Evolutionary conservation across 192 early-diverging fungal genomes (phyloP).

Genomic region (Coemansia sp.): DNA sequence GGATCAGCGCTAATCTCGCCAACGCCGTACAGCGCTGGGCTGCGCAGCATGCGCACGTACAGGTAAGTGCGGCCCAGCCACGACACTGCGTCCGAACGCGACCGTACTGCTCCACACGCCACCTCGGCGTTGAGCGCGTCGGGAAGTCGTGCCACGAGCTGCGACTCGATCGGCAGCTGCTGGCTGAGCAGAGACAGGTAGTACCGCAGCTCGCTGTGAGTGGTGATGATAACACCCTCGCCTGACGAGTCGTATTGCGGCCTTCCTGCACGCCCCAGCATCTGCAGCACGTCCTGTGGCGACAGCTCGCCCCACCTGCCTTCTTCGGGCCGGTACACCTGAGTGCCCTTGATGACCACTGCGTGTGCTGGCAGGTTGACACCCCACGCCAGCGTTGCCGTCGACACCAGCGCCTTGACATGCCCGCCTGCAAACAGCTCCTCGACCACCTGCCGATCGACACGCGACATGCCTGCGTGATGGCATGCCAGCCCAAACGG

Average conservation of each 20-base stretch:
- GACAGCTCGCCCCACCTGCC: slow-evolving; percentile 93
- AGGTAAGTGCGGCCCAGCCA: slow-evolving; percentile 97
- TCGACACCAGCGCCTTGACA: slow-evolving; percentile 90
- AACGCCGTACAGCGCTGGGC: slow-evolving; percentile 84
- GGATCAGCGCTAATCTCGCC: slow-evolving; percentile 64
- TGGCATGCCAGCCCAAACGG: slow-evolving; percentile 96
- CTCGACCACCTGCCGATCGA: slow-evolving; percentile 90
- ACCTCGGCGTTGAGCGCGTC: slow-evolving; percentile 97
- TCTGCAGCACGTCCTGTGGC: slow-evolving; percentile 97
- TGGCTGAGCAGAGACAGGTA: slow-evolving; percentile 92
- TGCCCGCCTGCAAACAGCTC: slow-evolving; percentile 90
- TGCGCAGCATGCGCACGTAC: slow-evolving; percentile 93
- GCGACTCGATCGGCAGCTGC: slow-evolving; percentile 96
- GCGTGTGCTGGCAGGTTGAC: slow-evolving; percentile 98
- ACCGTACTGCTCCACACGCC: slow-evolving; percentile 85
- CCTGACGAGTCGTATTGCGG: slow-evolving; percentile 95
- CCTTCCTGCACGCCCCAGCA: slow-evolving; percentile 96
- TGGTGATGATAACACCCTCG: slow-evolving; percentile 96
- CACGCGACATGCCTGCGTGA: slow-evolving; percentile 92
- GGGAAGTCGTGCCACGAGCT: slow-evolving; percentile 80
- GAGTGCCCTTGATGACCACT: slow-evolving; percentile 98
- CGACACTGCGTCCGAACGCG: slow-evolving; percentile 89
- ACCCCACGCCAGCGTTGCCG: slow-evolving; percentile 98
- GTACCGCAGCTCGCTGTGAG: slow-evolving; percentile 89
- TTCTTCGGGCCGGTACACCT: slow-evolving; percentile 94